Conservation (phyloP, 306 rosid genomes). For the Sphenostylis stenocarpa region DNA sequence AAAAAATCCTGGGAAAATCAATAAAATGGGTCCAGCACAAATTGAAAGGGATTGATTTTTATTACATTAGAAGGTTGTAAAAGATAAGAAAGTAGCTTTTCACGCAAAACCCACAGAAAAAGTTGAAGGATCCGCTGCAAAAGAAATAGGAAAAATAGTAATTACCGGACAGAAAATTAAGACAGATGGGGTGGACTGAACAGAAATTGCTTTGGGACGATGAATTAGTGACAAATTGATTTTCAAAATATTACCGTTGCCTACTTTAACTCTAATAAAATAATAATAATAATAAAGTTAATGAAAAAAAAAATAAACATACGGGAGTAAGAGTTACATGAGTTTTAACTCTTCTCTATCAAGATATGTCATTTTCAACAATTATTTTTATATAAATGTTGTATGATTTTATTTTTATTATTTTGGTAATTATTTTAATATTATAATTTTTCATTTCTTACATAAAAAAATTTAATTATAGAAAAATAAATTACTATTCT, state of each 20-base stretch:
- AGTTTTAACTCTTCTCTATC: no score
- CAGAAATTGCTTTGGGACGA: neutral
- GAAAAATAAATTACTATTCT: no score
- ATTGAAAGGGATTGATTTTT: neutral
- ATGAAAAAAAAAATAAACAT: no score
- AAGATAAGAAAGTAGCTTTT: neutral
- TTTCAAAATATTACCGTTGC: neutral
- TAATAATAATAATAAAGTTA: no score
- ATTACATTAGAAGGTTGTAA: neutral
- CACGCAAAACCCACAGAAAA: neutral
- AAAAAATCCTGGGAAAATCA: neutral
- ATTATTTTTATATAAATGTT: no score
- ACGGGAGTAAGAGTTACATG: no score
- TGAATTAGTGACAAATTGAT: neutral
- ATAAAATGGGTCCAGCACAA: neutral
- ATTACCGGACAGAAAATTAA: slow-evolving; percentile 12
- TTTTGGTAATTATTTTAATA: no score
- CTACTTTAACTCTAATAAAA: neutral
- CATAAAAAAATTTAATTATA: no score
- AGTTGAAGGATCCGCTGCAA: neutral
- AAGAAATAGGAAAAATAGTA: neutral
- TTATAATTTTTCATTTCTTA: no score
- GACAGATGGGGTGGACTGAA: neutral
- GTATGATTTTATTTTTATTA: no score
- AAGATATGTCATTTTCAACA: no score